Evolutionary conservation across 345 rosid genomes (phyloP), one percentile per base, ranked within the genome.

Genomic region (Draba incana): DNA sequence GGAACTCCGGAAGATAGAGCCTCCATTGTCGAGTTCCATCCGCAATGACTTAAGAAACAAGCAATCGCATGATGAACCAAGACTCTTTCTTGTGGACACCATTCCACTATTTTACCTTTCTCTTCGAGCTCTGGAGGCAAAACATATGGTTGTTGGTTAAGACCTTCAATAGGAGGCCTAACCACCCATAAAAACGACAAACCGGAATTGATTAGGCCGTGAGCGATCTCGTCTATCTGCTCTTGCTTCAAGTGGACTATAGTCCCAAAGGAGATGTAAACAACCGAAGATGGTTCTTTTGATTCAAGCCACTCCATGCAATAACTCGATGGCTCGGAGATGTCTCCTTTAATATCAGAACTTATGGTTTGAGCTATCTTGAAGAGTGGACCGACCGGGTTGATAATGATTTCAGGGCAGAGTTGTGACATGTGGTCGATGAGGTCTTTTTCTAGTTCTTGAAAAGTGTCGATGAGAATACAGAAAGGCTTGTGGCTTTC

Each of bases 351-450:
- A 13, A 57, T 31, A 1, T 81, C 70, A 4, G 75, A 64, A 57
- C 61, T 69, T 8, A 72, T 58, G 6, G 69, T 77, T 62, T 69
- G 57, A 0, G 85, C 91, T 63, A 84, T 68, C 76, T 70, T 83
- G 74, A 81, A 81, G 27, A 91, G 69, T 0, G 98, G 96, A 2
- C 98, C 98, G 4, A 84, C 84, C 0, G 92, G 51, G 47, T 78
- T 85, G 14, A 92, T 77, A 1, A 5, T 38, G 50, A 58, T 33
- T 38, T 27, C 16, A 57, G 88, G 90, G 65, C 77, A 75, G 10
- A 89, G 33, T 10, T 62, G 74, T 1, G 96, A 86, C 85, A 83
- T 80, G 71, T 82, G 80, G 13, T 86, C 80, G n/a, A 86, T 60
- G 7, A 78, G 57, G 35, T 89, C 94, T 0, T n/a, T 76, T 66